Conservation (phyloP, 1,284 basidiomycete genomes). For the Tylopilus sp. region DNA sequence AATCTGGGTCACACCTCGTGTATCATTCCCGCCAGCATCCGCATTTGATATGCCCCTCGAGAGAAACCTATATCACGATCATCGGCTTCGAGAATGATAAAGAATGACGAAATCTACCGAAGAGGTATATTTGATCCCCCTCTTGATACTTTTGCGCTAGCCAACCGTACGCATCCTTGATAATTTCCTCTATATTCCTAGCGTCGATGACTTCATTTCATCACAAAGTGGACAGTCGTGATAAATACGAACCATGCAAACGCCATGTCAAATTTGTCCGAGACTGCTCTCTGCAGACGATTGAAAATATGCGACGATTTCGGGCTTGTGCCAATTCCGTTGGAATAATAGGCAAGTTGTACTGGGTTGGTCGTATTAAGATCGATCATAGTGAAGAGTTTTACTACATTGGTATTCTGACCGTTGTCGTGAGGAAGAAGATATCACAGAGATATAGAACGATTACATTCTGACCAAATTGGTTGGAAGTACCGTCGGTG, state of each 20-base stretch:
- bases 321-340: neutral
- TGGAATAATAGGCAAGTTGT: too few relatives aligned
- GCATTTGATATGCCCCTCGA: constrained; percentile 43
- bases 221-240: neutral
- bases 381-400: neutral
- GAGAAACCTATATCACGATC: constrained; percentile 38
- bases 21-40: constrained; percentile 41
- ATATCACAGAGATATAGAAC: neutral
- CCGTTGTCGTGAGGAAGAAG: neutral
- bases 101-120: constrained; percentile 33
- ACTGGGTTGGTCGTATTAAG: neutral
- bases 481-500: constrained; percentile 16
- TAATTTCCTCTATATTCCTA: constrained; percentile 20
- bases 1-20: constrained; percentile 18
- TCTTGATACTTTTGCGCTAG: neutral
- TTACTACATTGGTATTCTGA: constrained; percentile 9
- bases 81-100: neutral
- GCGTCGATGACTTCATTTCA: neutral
- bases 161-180: constrained; percentile 32
- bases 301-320: neutral
- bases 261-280: neutral
- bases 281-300: neutral
- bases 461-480: constrained; percentile 3
- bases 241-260: constrained; percentile 7
- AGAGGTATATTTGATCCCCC: constrained; percentile 21